These are phyloP conservation scores for Arthrobotrys pseudoclavata DNA, from an alignment of 2,329 filamentous ascomycete genomes.

Conservation along the genomic window DNA sequence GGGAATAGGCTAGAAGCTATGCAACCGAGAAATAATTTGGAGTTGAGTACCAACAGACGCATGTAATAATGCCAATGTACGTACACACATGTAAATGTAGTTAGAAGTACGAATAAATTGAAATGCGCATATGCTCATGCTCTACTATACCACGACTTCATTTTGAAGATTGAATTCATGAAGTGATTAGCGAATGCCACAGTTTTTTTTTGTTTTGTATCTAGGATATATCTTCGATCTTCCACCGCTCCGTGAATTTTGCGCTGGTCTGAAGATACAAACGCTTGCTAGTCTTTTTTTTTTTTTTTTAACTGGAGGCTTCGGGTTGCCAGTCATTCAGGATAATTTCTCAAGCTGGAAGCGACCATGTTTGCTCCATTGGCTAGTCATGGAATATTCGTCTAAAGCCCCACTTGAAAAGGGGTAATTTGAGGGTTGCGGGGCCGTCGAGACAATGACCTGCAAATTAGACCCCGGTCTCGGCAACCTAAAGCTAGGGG, in stretches of 20 bases:
- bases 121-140: conserved; percentile 5
- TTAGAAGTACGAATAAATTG: not conserved
- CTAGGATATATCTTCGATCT: not conserved
- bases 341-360: not conserved
- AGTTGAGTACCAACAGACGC: not conserved
- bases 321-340: conserved; percentile 7
- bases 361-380: conserved; percentile 13
- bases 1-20: not conserved
- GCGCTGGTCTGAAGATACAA: not conserved
- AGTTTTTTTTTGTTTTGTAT: too few relatives aligned
- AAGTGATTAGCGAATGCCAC: conserved; percentile 4
- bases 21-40: not conserved
- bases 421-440: conserved; percentile 29
- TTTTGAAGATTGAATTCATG: not conserved
- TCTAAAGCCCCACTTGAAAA: conserved; percentile 19
- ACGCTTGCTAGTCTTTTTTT: not conserved
- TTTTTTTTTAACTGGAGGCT: not conserved
- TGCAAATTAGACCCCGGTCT: conserved; percentile 31
- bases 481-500: conserved; percentile 16
- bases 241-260: not conserved
- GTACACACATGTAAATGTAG: not conserved
- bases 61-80: not conserved
- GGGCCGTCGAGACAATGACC: conserved; percentile 14
- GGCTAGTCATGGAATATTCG: not conserved
- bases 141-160: conserved; percentile 12